These are phyloP conservation scores for Haplosporangium gracile DNA, from an alignment of 192 early-diverging fungal species.

Conservation along the genomic window DNA sequence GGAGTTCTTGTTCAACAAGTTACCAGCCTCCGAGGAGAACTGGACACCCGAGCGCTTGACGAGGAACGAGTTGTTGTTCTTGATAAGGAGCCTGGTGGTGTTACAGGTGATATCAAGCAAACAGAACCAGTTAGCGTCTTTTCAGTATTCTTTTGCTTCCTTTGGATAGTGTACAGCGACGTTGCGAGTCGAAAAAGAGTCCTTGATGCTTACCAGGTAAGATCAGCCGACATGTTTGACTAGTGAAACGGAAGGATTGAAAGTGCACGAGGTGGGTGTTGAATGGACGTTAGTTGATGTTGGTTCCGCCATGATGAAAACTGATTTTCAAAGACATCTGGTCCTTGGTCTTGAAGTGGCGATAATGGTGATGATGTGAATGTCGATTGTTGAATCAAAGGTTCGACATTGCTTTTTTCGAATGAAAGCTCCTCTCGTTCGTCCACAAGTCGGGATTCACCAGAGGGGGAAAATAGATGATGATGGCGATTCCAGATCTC, in stretches of 20 bases:
- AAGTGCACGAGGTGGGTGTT: neutral
- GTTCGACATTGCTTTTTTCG: conserved; percentile 27
- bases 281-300: conserved; percentile 11
- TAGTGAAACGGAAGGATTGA: neutral
- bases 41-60: conserved; percentile 84
- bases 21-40: conserved; percentile 80
- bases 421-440: neutral
- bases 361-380: neutral
- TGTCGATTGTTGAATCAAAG: conserved; percentile 38
- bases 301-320: neutral
- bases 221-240: conserved; percentile 60
- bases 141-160: neutral
- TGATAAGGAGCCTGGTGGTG: conserved; percentile 70
- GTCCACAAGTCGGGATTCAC: neutral
- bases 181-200: neutral
- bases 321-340: neutral
- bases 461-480: neutral
- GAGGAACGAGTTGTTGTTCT: conserved; percentile 83
- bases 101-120: neutral
- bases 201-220: conserved; percentile 51
- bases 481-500: neutral
- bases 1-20: conserved; percentile 84
- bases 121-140: neutral
- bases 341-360: neutral
- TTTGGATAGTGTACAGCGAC: neutral